Base-by-base conservation (phyloP, 192 early-diverging fungal genomes). In the Coemansia javaensis region DNA sequence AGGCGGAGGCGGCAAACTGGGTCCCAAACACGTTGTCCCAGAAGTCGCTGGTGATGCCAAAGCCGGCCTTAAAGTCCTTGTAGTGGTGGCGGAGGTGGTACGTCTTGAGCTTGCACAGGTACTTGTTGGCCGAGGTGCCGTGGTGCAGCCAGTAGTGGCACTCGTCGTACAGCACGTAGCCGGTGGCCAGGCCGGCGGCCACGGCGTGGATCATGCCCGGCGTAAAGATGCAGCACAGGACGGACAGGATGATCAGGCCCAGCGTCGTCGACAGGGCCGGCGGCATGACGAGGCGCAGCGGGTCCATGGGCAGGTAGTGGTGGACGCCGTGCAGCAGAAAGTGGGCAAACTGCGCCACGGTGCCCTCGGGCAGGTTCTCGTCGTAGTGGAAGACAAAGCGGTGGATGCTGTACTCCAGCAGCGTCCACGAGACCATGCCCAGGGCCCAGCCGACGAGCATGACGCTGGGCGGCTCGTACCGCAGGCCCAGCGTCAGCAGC, bases 31-130 rank as follows among this genome's bases (percentile, higher is more conserved):
- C 72, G 47, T 79, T 80, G 68, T 95, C 92, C 92, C 92, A 95
- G 33, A 93, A 51, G 63, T 90, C 90, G 61, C 82, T 85, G 32
- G 92, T 93, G 50, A 95, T 93, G 24, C 92, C 92, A 57, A 84
- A 95, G 18, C 90, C 90, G 10, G 77, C 67, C 59, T 91, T 85
- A 45, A 80, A 87, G 63, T 94, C 81, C 66, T 89, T 89, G 77
- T 97, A 97, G 63, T 97, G 94, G 62, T 97, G 94, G 39, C 89
- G 89, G 44, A 97, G 66, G 44, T 97, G 94, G 56, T 95, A 95
- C 6, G 85, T 84, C 64, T 97, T 97, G 83, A 97, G 89, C 46
- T 88, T 82, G 37, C 73, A 79, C 45, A 93, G 79, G 68, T 90
- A 83, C 32, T 77, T 59, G 33, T 78, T 75, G 45, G 78, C 72